phyloP scores from a whole-genome alignment of 257 asterid species.

The Osmanthus fragrans region DNA sequence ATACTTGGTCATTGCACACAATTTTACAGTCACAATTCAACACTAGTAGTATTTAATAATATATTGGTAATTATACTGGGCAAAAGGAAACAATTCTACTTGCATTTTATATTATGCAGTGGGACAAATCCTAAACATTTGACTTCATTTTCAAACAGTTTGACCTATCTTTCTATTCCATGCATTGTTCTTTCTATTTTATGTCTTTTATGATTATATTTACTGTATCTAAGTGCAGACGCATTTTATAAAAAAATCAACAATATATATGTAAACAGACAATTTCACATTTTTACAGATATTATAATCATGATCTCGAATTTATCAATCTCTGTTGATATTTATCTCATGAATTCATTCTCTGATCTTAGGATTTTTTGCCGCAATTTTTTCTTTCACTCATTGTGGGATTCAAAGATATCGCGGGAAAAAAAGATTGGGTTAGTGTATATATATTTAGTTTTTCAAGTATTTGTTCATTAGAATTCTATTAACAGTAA shows the following conservation, averaged over 20 bases:
- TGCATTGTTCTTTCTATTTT: not conserved
- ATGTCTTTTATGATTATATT: not conserved
- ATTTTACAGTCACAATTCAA: not conserved
- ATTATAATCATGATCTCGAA: not conserved
- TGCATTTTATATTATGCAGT: not conserved
- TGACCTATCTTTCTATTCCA: not conserved
- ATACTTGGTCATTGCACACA: not conserved
- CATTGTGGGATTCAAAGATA: constrained; percentile 81
- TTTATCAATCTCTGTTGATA: not conserved
- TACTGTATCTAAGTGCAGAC: constrained; percentile 1
- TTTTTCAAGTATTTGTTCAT: constrained; percentile 10
- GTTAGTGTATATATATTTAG: constrained; percentile 48
- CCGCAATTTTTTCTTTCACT: constrained; percentile 73
- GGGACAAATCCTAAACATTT: not conserved
- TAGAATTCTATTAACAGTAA: constrained; percentile 1
- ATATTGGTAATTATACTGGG: not conserved
- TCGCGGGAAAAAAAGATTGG: constrained; percentile 76
- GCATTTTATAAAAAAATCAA: not conserved
- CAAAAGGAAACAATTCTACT: not conserved
- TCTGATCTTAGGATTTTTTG: constrained; percentile 67
- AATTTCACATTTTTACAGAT: not conserved
- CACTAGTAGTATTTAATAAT: not conserved
- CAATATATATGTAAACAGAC: not conserved
- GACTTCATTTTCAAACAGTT: not conserved
- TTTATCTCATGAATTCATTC: constrained; percentile 4